Conservation (phyloP, 257 asterid genomes). For the Apocynum venetum region DNA sequence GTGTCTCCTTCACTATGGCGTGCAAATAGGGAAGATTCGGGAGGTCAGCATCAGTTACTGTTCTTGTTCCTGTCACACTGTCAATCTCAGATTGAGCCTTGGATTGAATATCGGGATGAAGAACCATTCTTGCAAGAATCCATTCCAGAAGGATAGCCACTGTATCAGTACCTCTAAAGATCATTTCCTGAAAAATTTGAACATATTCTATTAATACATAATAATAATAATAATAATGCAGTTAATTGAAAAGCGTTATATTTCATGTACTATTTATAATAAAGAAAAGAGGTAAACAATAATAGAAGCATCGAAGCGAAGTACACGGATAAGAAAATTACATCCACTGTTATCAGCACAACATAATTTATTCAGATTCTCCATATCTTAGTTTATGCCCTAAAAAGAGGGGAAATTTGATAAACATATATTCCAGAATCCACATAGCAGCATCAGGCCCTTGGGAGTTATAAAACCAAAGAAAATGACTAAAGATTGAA, state of each 20-base stretch:
- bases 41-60: conserved; percentile 48
- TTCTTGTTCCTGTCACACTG: conserved; percentile 24
- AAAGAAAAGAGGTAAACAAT: not conserved
- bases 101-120: conserved; percentile 67
- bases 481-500: not conserved
- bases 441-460: conserved; percentile 1
- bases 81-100: conserved; percentile 62
- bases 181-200: conserved; percentile 58
- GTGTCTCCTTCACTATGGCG: conserved; percentile 73
- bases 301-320: not conserved
- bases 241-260: not conserved
- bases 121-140: conserved; percentile 87
- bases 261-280: not conserved
- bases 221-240: not conserved
- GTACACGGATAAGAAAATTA: not conserved
- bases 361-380: conserved; percentile 47
- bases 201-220: not conserved
- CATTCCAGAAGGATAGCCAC: conserved; percentile 80
- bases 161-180: conserved; percentile 77
- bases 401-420: conserved; percentile 23
- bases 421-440: conserved; percentile 18
- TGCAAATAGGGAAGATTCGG: conserved; percentile 51
- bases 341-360: conserved; percentile 26
- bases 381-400: conserved; percentile 25
- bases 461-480: conserved; percentile 8